Evolutionary conservation across 2,329 filamentous ascomycete genomes (phyloP), one percentile per base, ranked within the genome.

Genomic region (Talaromyces sp.): DNA sequence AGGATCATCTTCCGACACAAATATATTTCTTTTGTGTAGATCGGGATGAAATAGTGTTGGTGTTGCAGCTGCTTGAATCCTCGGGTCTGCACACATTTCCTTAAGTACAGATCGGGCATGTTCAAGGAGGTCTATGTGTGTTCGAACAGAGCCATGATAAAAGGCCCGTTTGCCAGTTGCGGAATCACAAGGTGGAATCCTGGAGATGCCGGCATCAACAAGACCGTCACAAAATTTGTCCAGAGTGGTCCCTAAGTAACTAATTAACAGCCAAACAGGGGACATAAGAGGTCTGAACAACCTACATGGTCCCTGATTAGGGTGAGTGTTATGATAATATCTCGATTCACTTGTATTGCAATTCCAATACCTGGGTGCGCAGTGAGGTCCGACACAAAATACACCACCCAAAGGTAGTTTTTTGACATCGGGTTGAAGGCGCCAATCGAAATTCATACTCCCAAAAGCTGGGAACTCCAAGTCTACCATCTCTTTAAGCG

Each of bases 11-110:
- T 74, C 68, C 6, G 73, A 76, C 54, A 80, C 72, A 62, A 78
- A 79, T 28, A 80, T 76, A 64, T 79, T 80, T 62, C 74, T 68
- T 68, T 73, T 75, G 64, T 79, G 71, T 44, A 79, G 62, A 66
- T 80, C 76, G 14, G 73, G 72, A 60, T 80, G 76, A 57, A 76
- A 73, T 2, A 80, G 63, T 4, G 71, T 68, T 36, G 73, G 74
- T 31, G 42, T 61, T 63, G 72, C 65, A 54, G 68, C 65, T 34
- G 71, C 55, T 56, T 67, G 61, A 18, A 78, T 70, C 4, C 57
- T 56, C 61, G 67, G 59, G 63, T 72, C 64, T 47, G 65, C 40
- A n/a, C 65, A 64, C 57, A 78, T 70, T 59, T 66, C 54, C 33
- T 69, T 68, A 4, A 78, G 63, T 8, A 76, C 65, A 52, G 63